Percentiles rank a stretch among this genome's conserved stretches.
These are phyloP conservation scores for Amoebophrya sp. DNA, from an alignment of 169 alveolate species.

Conservation along the genomic window DNA sequence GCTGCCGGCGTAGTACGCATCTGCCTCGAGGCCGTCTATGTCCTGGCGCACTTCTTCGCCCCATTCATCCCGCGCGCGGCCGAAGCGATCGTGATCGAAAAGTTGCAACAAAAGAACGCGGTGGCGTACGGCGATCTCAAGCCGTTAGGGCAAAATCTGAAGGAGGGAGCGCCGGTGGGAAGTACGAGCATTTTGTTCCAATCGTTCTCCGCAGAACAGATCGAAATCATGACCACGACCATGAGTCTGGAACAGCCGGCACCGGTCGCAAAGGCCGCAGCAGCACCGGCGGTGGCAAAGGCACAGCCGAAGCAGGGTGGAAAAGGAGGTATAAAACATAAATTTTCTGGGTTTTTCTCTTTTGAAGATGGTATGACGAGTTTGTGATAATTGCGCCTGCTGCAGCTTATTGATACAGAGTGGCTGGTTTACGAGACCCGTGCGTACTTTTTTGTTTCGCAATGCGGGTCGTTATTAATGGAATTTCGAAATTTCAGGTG, in stretches of 20 bases:
- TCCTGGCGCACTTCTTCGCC: constrained; percentile 69
- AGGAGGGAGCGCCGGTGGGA: constrained; percentile 22
- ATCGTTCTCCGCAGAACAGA: background rate
- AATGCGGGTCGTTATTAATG: too few species aligned
- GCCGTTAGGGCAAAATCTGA: constrained; percentile 22
- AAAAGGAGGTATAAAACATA: too few species aligned
- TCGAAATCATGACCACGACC: background rate
- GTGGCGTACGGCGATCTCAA: background rate
- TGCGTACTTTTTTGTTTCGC: too few species aligned
- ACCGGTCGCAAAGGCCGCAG: background rate
- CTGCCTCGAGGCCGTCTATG: constrained; percentile 77
- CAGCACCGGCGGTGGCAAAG: background rate
- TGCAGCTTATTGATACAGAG: too few species aligned
- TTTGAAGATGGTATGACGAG: too few species aligned
- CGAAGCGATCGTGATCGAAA: constrained; percentile 45
- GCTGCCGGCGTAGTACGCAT: constrained; percentile 57
- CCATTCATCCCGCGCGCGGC: constrained; percentile 75
- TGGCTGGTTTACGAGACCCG: too few species aligned
- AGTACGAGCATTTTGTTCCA: background rate
- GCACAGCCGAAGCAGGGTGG: background rate
- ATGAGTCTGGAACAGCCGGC: background rate
- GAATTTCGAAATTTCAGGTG: too few species aligned
- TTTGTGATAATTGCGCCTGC: too few species aligned
- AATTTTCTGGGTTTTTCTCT: too few species aligned
- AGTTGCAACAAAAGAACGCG: background rate